A percentile compares a stretch with the other conserved stretches of the same genome.
Conservation (phyloP, 306 rosid genomes). For the Inga laurina region DNA sequence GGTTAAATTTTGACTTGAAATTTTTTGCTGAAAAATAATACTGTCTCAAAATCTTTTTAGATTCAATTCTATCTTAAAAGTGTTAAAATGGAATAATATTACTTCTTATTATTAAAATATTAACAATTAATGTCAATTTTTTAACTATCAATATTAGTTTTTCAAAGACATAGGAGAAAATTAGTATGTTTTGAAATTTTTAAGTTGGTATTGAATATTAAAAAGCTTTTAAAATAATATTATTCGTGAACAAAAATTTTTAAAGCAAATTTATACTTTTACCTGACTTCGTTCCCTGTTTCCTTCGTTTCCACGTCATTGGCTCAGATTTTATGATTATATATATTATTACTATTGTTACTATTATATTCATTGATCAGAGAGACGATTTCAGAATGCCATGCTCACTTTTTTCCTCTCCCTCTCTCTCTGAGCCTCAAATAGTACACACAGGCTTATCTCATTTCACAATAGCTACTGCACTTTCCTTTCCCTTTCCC, state of each 20-base stretch:
- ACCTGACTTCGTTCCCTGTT: constrained; percentile 42
- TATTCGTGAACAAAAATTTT: too few species aligned
- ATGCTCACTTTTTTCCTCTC: constrained; percentile 37
- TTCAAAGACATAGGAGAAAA: neutral
- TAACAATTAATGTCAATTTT: accelerated
- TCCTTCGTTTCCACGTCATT: constrained; percentile 76
- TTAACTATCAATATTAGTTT: neutral
- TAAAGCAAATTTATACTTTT: too few species aligned
- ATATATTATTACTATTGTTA: neutral
- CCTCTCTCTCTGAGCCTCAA: constrained; percentile 31
- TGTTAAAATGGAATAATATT: too few species aligned
- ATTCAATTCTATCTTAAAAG: too few species aligned
- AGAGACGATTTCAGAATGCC: constrained; percentile 42
- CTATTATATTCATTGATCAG: constrained; percentile 39
- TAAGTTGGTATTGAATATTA: accelerated
- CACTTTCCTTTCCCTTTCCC: constrained; percentile 12
- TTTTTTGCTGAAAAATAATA: too few species aligned
- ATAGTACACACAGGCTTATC: constrained; percentile 25
- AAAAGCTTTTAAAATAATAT: too few species aligned
- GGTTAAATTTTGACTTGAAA: too few species aligned
- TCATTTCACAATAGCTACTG: neutral
- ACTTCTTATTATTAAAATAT: too few species aligned
- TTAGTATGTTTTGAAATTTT: too few species aligned
- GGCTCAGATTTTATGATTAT: constrained; percentile 44
- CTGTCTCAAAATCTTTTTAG: accelerated